Evolutionary conservation across 306 rosid species (phyloP).

Genomic region (Fragaria nilgerrensis): DNA sequence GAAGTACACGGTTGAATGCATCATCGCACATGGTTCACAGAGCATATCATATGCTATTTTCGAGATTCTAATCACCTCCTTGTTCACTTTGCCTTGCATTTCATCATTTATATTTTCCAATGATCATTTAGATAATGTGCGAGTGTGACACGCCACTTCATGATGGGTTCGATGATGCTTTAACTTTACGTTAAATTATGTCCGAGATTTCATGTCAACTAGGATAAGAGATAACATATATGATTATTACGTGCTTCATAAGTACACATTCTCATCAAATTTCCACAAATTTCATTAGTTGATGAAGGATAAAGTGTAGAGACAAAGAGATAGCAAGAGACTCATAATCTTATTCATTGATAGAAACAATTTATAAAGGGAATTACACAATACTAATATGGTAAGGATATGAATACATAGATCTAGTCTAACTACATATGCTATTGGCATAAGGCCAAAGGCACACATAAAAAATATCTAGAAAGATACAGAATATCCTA

Average conservation of each 20-base stretch:
- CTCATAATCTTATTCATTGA: no score
- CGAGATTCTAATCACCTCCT: neutral
- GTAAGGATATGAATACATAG: no score
- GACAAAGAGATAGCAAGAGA: no score
- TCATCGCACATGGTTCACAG: neutral
- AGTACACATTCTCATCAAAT: no score
- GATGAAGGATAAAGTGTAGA: no score
- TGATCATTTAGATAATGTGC: neutral
- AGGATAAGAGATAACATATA: neutral
- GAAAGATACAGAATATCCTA: no score
- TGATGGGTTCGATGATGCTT: neutral
- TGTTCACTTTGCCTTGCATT: neutral
- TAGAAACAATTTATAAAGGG: no score
- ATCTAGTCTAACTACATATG: no score
- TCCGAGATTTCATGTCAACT: neutral
- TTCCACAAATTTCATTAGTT: no score
- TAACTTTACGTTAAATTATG: neutral
- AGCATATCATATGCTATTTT: neutral
- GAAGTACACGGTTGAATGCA: neutral
- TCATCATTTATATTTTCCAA: neutral
- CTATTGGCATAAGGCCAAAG: no score
- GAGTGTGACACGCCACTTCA: neutral
- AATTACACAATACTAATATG: no score
- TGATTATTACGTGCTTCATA: neutral
- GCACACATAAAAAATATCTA: no score